phyloP scores from a whole-genome alignment of 768 basidiomycete genomes.

The Guyanaporus albipodus region DNA sequence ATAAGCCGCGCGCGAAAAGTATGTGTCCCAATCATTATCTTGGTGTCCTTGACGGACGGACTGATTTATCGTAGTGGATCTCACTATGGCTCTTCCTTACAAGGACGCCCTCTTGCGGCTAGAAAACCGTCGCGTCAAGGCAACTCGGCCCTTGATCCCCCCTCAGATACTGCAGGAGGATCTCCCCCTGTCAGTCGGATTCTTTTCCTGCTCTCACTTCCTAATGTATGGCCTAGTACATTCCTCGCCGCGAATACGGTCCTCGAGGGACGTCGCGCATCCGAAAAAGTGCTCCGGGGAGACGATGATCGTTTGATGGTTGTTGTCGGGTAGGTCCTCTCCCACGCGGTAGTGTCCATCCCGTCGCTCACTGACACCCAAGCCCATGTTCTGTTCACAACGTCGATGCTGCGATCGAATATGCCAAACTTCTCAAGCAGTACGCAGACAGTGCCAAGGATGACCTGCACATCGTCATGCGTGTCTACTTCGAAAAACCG shows the following conservation, averaged over 20 bases:
- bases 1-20: too few species aligned
- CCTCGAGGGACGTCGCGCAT: constrained; percentile 73
- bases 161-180: constrained; percentile 95
- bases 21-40: constrained; percentile 8
- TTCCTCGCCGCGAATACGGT: constrained; percentile 84
- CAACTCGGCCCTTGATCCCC: constrained; percentile 84
- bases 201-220: not conserved
- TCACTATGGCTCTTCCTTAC: constrained; percentile 68
- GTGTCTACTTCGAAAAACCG: constrained; percentile 97
- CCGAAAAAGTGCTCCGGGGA: constrained; percentile 67
- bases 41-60: constrained; percentile 23
- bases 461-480: constrained; percentile 94
- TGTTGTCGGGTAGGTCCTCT: constrained; percentile 67
- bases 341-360: not conserved
- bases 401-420: constrained; percentile 79
- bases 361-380: constrained; percentile 3
- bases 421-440: constrained; percentile 71
- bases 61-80: constrained; percentile 33
- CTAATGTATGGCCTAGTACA: constrained; percentile 44
- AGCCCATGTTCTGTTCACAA: constrained; percentile 97
- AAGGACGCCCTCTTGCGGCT: constrained; percentile 76
- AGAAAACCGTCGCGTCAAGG: constrained; percentile 84
- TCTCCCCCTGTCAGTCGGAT: constrained; percentile 63
- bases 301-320: constrained; percentile 92
- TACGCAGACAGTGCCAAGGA: constrained; percentile 80